Evolutionary conservation across 305 asterid species (phyloP), one percentile per base, ranked within the genome.

Genomic region (Withania somnifera): DNA sequence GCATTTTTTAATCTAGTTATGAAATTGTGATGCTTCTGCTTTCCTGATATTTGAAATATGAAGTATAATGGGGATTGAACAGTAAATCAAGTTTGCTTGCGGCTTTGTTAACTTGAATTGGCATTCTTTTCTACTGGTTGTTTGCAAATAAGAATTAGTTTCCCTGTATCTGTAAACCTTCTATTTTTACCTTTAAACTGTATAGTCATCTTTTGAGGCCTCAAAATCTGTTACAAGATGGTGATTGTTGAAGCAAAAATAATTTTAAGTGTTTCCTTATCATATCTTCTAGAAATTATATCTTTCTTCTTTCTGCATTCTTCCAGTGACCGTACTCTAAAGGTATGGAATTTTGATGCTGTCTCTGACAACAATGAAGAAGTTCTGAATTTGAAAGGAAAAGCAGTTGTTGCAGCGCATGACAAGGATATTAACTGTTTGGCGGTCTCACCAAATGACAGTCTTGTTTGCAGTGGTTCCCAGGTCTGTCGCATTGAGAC

Each of bases 381-480:
- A 78, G 87, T 85, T 78, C 82, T 82, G 84, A 88, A 78, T 83
- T 89, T 96, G 92, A 94, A 90, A 91, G 84, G 95, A 86, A 97
- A 93, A 91, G 97, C 98, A 22, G 93, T 87, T 75, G 98, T 93
- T 42, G 94, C 96, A 80, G 99, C 98, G 52, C 99, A 97, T 84
- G 99, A 94, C 88, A 97, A 94, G 91, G 99, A 97, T 87, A 97
- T 97, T 45, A 97, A 94, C 87, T 90, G 97, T 1, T 56, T 97
- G 82, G 99, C 99, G 42, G 80, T 94, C 85, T 93, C 99, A 61
- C 98, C 98, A 75, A 91, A 97, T 86, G 99, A 93, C 80, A 91
- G 93, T 90, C 97, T 97, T 87, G 97, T 94, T 85, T 97, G 99
- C 83, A 97, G 98, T 87, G 99, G 98, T 42, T 97, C 99, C 69